phyloP scores from a whole-genome alignment of 495 filamentous ascomycete species.

The Clohesyomyces aquaticus region DNA sequence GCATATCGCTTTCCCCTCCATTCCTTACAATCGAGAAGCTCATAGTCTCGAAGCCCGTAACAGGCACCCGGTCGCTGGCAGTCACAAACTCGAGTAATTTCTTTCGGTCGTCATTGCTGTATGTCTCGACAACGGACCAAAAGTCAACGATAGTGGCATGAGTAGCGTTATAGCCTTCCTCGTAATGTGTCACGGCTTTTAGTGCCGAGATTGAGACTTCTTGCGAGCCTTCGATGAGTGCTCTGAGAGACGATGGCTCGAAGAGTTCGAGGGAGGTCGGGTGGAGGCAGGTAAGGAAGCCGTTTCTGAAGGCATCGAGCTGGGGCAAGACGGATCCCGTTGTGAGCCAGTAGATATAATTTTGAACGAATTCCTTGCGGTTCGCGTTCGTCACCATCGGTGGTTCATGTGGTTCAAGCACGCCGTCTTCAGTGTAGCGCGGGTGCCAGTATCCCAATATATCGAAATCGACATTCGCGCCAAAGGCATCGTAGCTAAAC shows the following conservation, averaged over 20 bases:
- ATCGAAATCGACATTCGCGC: constrained; percentile 57
- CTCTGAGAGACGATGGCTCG: constrained; percentile 69
- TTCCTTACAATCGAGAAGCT: constrained; percentile 83
- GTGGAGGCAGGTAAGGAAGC: constrained; percentile 79
- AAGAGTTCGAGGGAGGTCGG: constrained; percentile 71
- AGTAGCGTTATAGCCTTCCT: constrained; percentile 70
- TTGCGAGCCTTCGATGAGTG: constrained; percentile 78
- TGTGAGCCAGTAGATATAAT: constrained; percentile 86
- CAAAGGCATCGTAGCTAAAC: constrained; percentile 76
- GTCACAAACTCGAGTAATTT: constrained; percentile 92
- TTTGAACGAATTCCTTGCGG: constrained; percentile 75
- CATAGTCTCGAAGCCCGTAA: constrained; percentile 76
- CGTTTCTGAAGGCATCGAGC: constrained; percentile 75
- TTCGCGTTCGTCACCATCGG: constrained; percentile 74
- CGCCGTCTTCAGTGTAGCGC: too few relatives aligned
- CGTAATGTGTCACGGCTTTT: constrained; percentile 70
- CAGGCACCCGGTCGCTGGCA: constrained; percentile 85
- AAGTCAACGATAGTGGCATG: constrained; percentile 75
- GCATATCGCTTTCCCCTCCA: constrained; percentile 54
- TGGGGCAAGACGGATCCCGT: constrained; percentile 76
- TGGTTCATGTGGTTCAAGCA: too few relatives aligned
- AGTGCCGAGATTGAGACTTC: constrained; percentile 76
- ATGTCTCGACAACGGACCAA: constrained; percentile 75
- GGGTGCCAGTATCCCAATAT: constrained; percentile 50
- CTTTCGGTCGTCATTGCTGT: constrained; percentile 66